Evolutionary conservation across 495 filamentous ascomycete species (phyloP).

Genomic region (Chaetomium fimeti): DNA sequence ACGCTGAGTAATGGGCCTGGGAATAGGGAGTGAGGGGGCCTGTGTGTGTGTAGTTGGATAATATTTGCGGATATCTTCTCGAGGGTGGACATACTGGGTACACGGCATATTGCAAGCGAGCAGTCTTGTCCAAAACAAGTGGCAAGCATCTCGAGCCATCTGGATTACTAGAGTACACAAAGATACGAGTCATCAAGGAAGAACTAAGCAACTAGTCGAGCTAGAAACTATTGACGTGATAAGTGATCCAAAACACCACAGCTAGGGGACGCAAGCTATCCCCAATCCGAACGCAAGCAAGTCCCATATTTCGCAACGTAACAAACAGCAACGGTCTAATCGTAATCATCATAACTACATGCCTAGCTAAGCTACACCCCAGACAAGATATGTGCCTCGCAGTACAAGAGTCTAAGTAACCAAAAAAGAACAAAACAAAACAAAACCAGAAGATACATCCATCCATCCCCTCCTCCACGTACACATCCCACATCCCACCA

Average conservation of each 20-base stretch:
- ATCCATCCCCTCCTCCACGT: neutral
- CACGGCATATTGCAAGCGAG: too few relatives aligned
- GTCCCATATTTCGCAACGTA: neutral
- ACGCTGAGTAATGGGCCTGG: slow-evolving; percentile 15
- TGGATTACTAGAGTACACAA: too few relatives aligned
- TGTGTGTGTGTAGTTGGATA: neutral
- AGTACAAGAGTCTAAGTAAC: slow-evolving; percentile 10
- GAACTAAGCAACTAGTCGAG: neutral
- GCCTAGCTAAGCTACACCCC: neutral
- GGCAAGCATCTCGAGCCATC: too few relatives aligned
- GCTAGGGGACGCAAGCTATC: neutral
- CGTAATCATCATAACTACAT: neutral
- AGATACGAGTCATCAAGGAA: too few relatives aligned
- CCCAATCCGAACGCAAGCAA: too few relatives aligned
- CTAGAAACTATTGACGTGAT: neutral
- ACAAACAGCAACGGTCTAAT: neutral
- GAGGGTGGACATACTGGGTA: too few relatives aligned
- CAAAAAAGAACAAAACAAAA: slow-evolving; percentile 3
- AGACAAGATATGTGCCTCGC: slow-evolving; percentile 2
- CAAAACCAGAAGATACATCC: neutral
- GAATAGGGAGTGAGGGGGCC: neutral
- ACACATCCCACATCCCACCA: neutral
- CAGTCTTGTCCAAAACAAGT: too few relatives aligned
- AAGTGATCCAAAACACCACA: neutral
- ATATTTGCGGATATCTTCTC: neutral